Percentiles rank a stretch among this genome's conserved stretches.
Evolutionary conservation across 495 filamentous ascomycete genomes (phyloP).

Genomic region (Parathielavia hyrcaniae): DNA sequence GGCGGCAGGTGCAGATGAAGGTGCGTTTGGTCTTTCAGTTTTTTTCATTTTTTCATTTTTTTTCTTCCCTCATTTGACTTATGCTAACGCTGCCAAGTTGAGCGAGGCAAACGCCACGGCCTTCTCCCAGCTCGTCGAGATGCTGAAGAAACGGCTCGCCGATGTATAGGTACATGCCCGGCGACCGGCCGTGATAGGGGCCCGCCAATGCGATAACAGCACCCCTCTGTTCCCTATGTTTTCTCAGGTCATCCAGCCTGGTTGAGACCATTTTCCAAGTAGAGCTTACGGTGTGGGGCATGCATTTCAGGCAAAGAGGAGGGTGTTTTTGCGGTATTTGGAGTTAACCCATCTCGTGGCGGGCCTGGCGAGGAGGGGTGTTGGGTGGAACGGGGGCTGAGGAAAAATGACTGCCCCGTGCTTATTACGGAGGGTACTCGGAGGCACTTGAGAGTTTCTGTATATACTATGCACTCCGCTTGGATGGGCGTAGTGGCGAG

Average conservation of each 20-base stretch:
- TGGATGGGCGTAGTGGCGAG: not conserved
- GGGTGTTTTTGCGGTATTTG: not conserved
- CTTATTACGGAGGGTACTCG: not conserved
- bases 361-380: not conserved
- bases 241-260: not conserved
- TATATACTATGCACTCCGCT: conserved; percentile 7
- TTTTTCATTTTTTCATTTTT: too few relatives aligned
- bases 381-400: not conserved
- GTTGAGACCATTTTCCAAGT: not conserved
- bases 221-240: not conserved
- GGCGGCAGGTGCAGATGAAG: conserved; percentile 60
- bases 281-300: not conserved
- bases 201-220: not conserved
- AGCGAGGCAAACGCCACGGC: conserved; percentile 40
- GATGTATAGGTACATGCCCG: conserved; percentile 18
- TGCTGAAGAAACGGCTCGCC: conserved; percentile 36
- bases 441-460: conserved; percentile 5
- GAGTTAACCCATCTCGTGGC: not conserved
- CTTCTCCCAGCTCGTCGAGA: conserved; percentile 38
- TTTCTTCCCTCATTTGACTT: too few relatives aligned
- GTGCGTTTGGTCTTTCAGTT: too few relatives aligned
- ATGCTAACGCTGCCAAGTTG: conserved; percentile 31
- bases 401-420: not conserved
- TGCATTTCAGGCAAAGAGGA: conserved; percentile 11
- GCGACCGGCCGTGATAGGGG: not conserved